phyloP scores from a whole-genome alignment of 139 green algal species.

The Nannochloris sp. region DNA sequence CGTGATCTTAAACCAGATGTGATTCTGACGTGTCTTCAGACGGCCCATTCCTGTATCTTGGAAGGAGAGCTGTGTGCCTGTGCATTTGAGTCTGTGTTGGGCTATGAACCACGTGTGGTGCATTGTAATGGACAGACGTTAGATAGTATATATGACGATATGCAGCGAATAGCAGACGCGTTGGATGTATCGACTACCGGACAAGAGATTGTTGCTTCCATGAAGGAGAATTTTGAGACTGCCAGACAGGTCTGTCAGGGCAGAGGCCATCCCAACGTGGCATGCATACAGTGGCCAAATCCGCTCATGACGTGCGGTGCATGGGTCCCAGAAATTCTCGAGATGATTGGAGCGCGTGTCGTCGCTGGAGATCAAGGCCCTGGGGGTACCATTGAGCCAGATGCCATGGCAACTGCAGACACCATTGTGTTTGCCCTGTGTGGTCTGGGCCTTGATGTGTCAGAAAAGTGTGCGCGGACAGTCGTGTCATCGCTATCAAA shows the following conservation, averaged over 20 bases:
- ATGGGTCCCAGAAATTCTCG: slow-evolving; percentile 52
- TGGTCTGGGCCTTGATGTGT: slow-evolving; percentile 29
- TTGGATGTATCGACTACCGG: slow-evolving; percentile 19
- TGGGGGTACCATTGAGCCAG: slow-evolving; percentile 10
- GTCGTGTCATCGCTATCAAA: slow-evolving; percentile 12
- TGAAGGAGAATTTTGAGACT: slow-evolving; percentile 19
- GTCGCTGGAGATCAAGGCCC: slow-evolving; percentile 25
- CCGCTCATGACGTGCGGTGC: slow-evolving; percentile 41
- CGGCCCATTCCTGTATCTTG: slow-evolving; percentile 28
- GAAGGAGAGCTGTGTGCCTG: slow-evolving; percentile 14
- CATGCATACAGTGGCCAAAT: slow-evolving; percentile 48
- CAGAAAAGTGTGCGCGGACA: slow-evolving; percentile 4
- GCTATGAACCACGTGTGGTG: slow-evolving; percentile 36
- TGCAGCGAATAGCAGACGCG: slow-evolving; percentile 34
- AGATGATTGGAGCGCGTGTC: slow-evolving; percentile 34
- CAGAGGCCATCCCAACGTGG: slow-evolving; percentile 23
- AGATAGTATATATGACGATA: slow-evolving; percentile 37
- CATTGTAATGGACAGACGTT: slow-evolving; percentile 39
- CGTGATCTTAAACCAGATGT: slow-evolving; percentile 38
- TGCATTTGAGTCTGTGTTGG: slow-evolving; percentile 33
- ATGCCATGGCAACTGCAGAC: slow-evolving; percentile 26
- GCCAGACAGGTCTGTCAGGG: slow-evolving; percentile 20
- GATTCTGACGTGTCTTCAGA: slow-evolving; percentile 48
- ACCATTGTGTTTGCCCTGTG: slow-evolving; percentile 54
- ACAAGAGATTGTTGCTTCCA: slow-evolving; percentile 4